Percentiles rank a stretch among this genome's conserved stretches.
Conservation (phyloP, 306 rosid species). For the Lathyrus oleraceus region DNA sequence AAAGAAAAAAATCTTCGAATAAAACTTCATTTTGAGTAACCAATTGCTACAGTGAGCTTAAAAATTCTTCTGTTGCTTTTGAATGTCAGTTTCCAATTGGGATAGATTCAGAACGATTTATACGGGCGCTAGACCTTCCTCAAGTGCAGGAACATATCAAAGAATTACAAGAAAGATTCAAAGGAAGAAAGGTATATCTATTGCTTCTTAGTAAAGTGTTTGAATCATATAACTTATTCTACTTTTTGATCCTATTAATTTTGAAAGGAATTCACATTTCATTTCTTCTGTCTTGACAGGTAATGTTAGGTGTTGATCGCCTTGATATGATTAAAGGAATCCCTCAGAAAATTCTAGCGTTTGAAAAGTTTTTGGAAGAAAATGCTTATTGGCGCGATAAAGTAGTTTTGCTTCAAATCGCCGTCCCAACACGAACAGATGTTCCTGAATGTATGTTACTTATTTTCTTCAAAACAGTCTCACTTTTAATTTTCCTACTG, state of each 20-base stretch:
- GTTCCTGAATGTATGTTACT: constrained; percentile 82
- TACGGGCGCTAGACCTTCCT: constrained; percentile 77
- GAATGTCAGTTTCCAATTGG: constrained; percentile 90
- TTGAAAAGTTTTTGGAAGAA: constrained; percentile 93
- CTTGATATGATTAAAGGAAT: constrained; percentile 99
- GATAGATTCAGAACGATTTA: constrained; percentile 82
- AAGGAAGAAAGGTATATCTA: constrained; percentile 72
- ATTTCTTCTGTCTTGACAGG: constrained; percentile 49
- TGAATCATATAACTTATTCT: neutral
- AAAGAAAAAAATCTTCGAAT: neutral
- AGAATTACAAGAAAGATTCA: constrained; percentile 83
- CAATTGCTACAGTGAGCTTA: constrained; percentile 3
- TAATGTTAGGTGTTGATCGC: constrained; percentile 94
- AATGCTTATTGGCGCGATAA: constrained; percentile 84
- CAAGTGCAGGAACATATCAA: constrained; percentile 76
- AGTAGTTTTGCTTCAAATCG: constrained; percentile 95
- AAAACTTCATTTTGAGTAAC: constrained; percentile 39
- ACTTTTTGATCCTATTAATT: neutral
- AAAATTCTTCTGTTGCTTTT: constrained; percentile 31
- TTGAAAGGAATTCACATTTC: neutral
- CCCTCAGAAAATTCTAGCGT: constrained; percentile 91
- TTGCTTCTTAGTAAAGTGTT: constrained; percentile 21
- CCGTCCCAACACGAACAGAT: constrained; percentile 94
- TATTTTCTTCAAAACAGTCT: constrained; percentile 29
- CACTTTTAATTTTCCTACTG: neutral